Conservation (phyloP, 257 asterid genomes). For the Verbena officinalis region DNA sequence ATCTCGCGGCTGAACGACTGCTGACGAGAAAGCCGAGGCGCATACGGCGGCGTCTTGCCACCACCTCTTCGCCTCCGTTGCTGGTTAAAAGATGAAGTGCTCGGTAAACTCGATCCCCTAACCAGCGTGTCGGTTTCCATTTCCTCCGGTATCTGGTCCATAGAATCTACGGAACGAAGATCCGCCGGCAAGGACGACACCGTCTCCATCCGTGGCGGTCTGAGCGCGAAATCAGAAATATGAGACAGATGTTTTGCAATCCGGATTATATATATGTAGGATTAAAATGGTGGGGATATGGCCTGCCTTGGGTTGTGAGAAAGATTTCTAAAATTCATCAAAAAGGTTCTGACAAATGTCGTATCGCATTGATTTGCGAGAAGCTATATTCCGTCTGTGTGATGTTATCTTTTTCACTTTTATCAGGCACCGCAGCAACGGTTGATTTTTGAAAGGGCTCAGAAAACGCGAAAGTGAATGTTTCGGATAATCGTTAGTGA, state of each 20-base stretch:
- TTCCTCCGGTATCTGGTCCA: constrained; percentile 32
- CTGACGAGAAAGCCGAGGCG: constrained; percentile 46
- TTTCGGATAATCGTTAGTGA: no score
- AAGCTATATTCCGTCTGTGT: not conserved
- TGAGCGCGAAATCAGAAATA: not conserved
- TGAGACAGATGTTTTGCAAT: not conserved
- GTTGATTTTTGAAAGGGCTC: no score
- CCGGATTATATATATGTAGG: not conserved
- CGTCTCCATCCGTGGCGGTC: constrained; percentile 38
- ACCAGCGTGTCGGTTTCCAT: constrained; percentile 32
- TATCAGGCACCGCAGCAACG: no score
- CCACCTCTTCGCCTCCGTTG: constrained; percentile 50
- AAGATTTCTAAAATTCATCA: not conserved
- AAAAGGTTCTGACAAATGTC: constrained; percentile 23
- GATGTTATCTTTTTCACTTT: not conserved
- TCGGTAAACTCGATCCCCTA: constrained; percentile 49
- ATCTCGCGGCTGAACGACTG: constrained; percentile 73
- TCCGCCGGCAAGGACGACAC: constrained; percentile 40
- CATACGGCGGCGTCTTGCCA: constrained; percentile 44
- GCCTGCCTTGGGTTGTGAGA: constrained; percentile 22
- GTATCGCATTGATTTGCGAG: constrained; percentile 27
- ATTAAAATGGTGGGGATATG: not conserved
- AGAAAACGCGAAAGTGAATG: no score
- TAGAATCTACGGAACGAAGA: constrained; percentile 27
- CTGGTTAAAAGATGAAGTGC: constrained; percentile 26